Base-by-base conservation (phyloP, 345 rosid species). In the Corchorus olitorius region DNA sequence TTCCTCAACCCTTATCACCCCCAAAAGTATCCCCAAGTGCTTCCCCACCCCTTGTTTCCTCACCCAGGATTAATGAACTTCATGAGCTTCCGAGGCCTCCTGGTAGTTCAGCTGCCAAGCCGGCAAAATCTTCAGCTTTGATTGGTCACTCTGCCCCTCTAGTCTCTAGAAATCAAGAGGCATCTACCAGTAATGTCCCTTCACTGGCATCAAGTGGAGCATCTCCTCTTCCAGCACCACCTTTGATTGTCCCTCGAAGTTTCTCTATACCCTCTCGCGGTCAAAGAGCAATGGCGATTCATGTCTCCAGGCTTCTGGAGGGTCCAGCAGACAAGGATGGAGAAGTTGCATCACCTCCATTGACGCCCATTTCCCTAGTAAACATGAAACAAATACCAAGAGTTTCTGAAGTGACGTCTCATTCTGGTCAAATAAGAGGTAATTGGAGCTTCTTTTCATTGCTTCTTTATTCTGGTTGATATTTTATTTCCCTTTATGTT, bases 11-110 rank as follows among this genome's bases (percentile, higher is more conserved):
- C 64, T 76, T 85, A 35, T 81, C 90, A 78, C 84, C 99, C 75
- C 94, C 96, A 65, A 89, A 86, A 82, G 85, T 75, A 72, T 94
- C 96, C 56, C 97, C 97, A 22, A 86, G 80, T 68, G 89, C 94
- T 48, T 97, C 98, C 53, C 99, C 99, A 48, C 98, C 91, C 50
- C 91, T 83, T 76, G 88, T 62, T 78, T 89, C 91, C 69, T 92
- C 98, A 68, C 98, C 97, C 34, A 89, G 90, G 73, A 86, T 84
- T 68, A 91, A 85, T 48, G 97, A 91, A 87, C 98, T 92, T 75
- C 98, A 97, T 65, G 88, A 91, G 85, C 99, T 97, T 83, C 99
- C 99, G 4, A 85, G 97, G 86, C 98, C 99, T 27, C 98, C 99
- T 0, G 83, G 79, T 72, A 70, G 79, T 77, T 78, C 83, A 55